These are phyloP conservation scores for Rhizophlyctis rosea DNA, from an alignment of 192 early-diverging fungal genomes.

Conservation along the genomic window DNA sequence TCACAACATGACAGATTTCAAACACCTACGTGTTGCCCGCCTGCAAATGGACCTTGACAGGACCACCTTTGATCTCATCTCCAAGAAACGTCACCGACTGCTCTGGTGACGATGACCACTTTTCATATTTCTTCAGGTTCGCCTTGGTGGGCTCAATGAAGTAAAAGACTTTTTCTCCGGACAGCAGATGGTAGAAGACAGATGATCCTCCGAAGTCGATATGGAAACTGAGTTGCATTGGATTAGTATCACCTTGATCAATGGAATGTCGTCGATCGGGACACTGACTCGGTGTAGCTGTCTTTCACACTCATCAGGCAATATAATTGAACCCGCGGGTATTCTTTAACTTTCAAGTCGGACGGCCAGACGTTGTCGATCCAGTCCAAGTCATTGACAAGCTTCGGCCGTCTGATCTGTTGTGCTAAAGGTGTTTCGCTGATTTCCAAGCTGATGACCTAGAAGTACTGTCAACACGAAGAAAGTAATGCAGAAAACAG, in stretches of 20 bases:
- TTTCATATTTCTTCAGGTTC: conserved; percentile 86
- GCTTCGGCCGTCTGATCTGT: conserved; percentile 65
- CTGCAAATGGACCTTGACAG: conserved; percentile 68
- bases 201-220: conserved; percentile 82
- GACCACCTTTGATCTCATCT: conserved; percentile 72
- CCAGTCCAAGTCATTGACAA: conserved; percentile 88
- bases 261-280: neutral
- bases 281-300: conserved; percentile 83
- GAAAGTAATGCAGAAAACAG: neutral
- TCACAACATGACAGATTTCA: no score
- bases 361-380: conserved; percentile 83
- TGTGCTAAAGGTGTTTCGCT: conserved; percentile 66
- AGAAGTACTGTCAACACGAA: neutral
- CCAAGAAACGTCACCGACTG: conserved; percentile 77
- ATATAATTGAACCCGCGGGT: conserved; percentile 85
- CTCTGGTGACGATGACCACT: conserved; percentile 85
- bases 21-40: conserved; percentile 80
- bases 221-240: conserved; percentile 45
- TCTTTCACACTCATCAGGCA: conserved; percentile 92
- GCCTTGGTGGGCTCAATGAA: conserved; percentile 78
- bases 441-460: conserved; percentile 82
- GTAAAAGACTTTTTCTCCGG: conserved; percentile 85
- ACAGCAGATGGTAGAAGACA: conserved; percentile 88
- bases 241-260: neutral
- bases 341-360: conserved; percentile 61